A percentile compares a stretch with the other conserved stretches of the same genome.
Conservation (phyloP, 805 yeast species). For the Metschnikowia similis region DNA sequence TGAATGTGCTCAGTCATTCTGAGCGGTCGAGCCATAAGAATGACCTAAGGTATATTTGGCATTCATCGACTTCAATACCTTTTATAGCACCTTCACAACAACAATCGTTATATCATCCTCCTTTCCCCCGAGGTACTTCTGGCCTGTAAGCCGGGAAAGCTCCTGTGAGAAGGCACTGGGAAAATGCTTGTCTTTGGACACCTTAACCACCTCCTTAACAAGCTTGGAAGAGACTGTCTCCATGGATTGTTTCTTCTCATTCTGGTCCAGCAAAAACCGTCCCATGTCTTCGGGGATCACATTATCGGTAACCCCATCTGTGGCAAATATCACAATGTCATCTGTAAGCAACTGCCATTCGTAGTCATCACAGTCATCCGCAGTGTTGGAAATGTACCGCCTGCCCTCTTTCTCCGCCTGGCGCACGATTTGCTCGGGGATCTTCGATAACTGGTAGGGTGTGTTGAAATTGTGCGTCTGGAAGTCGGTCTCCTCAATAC, state of each 20-base stretch:
- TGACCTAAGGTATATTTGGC: no score
- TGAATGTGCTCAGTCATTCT: no score
- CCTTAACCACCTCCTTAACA: slow-evolving; percentile 60
- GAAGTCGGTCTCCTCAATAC: slow-evolving; percentile 63
- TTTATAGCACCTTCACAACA: slow-evolving; percentile 51
- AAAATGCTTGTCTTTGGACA: slow-evolving; percentile 67
- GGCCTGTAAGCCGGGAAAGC: slow-evolving; percentile 59
- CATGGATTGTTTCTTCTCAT: slow-evolving; percentile 31
- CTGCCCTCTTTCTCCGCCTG: slow-evolving; percentile 53
- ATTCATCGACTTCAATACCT: not conserved
- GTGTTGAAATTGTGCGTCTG: slow-evolving; percentile 89
- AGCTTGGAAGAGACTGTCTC: slow-evolving; percentile 49
- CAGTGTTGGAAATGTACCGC: slow-evolving; percentile 66
- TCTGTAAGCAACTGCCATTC: slow-evolving; percentile 60
- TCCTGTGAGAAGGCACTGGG: slow-evolving; percentile 87
- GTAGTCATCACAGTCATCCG: slow-evolving; percentile 64
- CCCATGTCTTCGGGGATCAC: slow-evolving; percentile 69
- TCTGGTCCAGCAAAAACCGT: slow-evolving; percentile 55
- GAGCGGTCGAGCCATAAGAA: no score
- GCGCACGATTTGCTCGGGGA: slow-evolving; percentile 58
- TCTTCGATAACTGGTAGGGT: slow-evolving; percentile 84
- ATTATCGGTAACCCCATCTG: slow-evolving; percentile 93
- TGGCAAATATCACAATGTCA: slow-evolving; percentile 80
- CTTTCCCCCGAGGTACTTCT: slow-evolving; percentile 82
- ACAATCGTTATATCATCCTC: slow-evolving; percentile 92